These are phyloP conservation scores for Xylaria sp. DNA, from an alignment of 2,329 filamentous ascomycete genomes.

Conservation along the genomic window DNA sequence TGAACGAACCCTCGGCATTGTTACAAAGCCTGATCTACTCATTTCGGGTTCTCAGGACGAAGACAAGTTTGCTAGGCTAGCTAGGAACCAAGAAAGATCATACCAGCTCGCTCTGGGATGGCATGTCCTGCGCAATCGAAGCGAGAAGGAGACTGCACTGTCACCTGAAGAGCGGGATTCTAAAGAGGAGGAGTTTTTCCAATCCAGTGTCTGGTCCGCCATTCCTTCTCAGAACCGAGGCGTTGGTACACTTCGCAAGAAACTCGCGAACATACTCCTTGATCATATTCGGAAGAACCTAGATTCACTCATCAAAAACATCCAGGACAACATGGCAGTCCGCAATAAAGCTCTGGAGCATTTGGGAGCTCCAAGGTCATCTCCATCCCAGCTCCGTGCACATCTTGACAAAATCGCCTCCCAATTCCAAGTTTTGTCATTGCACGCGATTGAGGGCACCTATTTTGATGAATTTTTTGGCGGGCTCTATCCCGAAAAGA, in stretches of 20 bases:
- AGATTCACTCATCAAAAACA: conserved; percentile 38
- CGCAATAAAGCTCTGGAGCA: conserved; percentile 26
- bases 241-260: conserved; percentile 43
- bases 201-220: conserved; percentile 36
- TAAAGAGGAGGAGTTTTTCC: conserved; percentile 43
- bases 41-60: conserved; percentile 47
- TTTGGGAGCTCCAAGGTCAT: conserved; percentile 38
- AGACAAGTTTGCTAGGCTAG: conserved; percentile 43
- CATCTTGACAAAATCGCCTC: conserved; percentile 46
- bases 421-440: conserved; percentile 29
- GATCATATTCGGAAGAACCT: conserved; percentile 39
- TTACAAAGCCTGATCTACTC: conserved; percentile 61
- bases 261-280: conserved; percentile 45
- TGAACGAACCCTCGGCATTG: conserved; percentile 59
- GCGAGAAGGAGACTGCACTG: conserved; percentile 38
- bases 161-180: conserved; percentile 39
- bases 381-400: conserved; percentile 37
- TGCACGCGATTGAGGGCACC: not conserved
- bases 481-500: conserved; percentile 23
- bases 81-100: conserved; percentile 40
- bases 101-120: conserved; percentile 52
- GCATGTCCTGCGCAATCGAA: conserved; percentile 59
- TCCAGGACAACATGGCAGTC: conserved; percentile 31
- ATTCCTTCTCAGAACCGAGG: conserved; percentile 43
- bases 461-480: conserved; percentile 24